Base-by-base conservation (phyloP, 345 rosid genomes). In the Ceriops tagal region DNA sequence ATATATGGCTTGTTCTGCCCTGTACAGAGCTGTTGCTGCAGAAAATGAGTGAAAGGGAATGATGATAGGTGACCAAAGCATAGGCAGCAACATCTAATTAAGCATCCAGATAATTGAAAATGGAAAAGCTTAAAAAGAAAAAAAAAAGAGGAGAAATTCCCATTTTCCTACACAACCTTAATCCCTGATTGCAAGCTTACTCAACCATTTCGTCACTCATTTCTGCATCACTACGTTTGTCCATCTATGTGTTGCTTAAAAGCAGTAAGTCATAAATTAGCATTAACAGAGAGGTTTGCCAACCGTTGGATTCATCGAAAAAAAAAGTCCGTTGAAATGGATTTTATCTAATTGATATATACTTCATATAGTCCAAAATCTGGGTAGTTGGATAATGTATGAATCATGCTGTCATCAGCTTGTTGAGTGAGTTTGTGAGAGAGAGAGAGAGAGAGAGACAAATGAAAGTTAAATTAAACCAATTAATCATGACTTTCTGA, bases 171-270 rank as follows among this genome's bases (percentile, higher is more conserved):
- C 83, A 80, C 83, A 80, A 79, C 58, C 75, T 78, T 81, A 83
- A 79, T 65, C 77, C 77, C 76, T 77, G 67, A 59, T 73, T 89
- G 91, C 88, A 89, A 76, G 75, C 89, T 85, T 85, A 83, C 89
- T 85, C 87, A 72, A 86, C 86, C 86, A 77, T 80, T 73, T 76
- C 92, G 76, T 86, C 93, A 88, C 61, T 72, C 74, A 75, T 83
- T 83, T 77, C 95, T 89, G 87, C 95, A 89, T 77, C 87, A 53
- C 84, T 68, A 86, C 83, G 88, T 81, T 81, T 76, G 78, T 78
- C 80, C 80, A 27, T 61, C 7, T 8, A 13, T 31, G 19, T 31
- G 24, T 13, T 8, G 9, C 31, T 37, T 31, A 9, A 7, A 34
- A 34, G 9, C 8, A 7, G 8, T 5, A 70, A 62, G 66, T 52